Conservation (phyloP, 2,329 filamentous ascomycete species). For the Fusarium torulosum region DNA sequence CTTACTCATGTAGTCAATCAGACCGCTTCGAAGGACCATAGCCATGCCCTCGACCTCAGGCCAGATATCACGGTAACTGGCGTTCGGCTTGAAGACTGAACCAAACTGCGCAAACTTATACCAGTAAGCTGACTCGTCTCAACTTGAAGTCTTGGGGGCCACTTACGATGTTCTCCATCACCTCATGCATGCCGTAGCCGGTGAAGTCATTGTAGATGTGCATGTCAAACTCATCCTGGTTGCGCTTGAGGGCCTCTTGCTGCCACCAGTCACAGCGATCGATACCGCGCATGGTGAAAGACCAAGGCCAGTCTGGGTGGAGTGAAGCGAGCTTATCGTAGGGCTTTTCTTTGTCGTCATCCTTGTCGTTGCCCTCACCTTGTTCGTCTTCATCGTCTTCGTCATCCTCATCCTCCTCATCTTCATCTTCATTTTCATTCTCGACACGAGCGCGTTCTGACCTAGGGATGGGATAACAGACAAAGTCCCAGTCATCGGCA, state of each 20-base stretch:
- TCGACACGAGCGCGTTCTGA: neutral
- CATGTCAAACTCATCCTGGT: slow-evolving; percentile 57
- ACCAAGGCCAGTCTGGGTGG: slow-evolving; percentile 34
- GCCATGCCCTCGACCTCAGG: slow-evolving; percentile 43
- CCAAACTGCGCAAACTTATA: slow-evolving; percentile 54
- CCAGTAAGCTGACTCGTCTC: neutral
- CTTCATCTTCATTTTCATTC: neutral
- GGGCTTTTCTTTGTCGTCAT: neutral
- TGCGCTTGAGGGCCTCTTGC: slow-evolving; percentile 36
- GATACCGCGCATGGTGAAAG: slow-evolving; percentile 31
- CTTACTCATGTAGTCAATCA: slow-evolving; percentile 26
- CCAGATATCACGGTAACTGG: slow-evolving; percentile 40
- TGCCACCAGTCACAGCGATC: slow-evolving; percentile 40
- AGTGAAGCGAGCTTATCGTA: slow-evolving; percentile 37
- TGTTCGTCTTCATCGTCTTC: neutral
- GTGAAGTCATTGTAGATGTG: slow-evolving; percentile 59
- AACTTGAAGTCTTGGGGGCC: neutral
- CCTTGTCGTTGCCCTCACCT: neutral
- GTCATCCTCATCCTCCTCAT: neutral
- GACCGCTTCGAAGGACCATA: slow-evolving; percentile 14
- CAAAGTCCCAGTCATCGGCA: slow-evolving; percentile 39
- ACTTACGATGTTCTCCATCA: slow-evolving; percentile 55
- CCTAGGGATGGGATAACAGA: slow-evolving; percentile 20
- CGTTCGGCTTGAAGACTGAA: slow-evolving; percentile 16
- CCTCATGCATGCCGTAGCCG: slow-evolving; percentile 57